Evolutionary conservation across 1,139 yeast genomes (phyloP).

Genomic region (Kodamaea fungicola): DNA sequence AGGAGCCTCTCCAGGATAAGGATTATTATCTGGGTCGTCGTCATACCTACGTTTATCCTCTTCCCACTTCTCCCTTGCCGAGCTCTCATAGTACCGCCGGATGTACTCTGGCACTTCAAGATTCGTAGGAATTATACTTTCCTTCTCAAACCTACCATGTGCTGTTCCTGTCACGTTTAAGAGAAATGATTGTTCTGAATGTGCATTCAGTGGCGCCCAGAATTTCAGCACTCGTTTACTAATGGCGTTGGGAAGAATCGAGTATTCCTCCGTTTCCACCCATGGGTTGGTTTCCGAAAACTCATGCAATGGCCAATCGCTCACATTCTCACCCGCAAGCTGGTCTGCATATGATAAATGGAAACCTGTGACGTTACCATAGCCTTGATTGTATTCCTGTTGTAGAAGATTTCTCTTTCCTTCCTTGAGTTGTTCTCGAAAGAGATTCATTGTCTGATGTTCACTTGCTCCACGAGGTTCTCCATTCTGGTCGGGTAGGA

Average conservation of each 20-base stretch:
- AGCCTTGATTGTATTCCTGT: constrained; percentile 50
- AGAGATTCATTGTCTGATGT: neutral
- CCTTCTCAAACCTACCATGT: constrained; percentile 41
- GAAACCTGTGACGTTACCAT: constrained; percentile 74
- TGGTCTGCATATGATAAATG: constrained; percentile 59
- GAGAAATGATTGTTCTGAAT: constrained; percentile 28
- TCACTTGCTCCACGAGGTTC: neutral
- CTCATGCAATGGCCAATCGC: constrained; percentile 57
- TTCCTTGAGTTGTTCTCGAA: constrained; percentile 26
- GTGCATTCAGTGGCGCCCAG: constrained; percentile 33
- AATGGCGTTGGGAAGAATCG: constrained; percentile 60
- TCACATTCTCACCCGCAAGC: constrained; percentile 35
- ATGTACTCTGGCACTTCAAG: constrained; percentile 45
- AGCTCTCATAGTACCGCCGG: constrained; percentile 28
- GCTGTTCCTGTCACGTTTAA: constrained; percentile 50
- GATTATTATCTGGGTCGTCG: constrained; percentile 25
- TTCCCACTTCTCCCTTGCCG: constrained; percentile 21
- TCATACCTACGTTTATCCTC: constrained; percentile 24
- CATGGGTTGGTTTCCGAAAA: constrained; percentile 43
- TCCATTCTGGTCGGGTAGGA: constrained; percentile 1
- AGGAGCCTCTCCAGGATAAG: constrained; percentile 12
- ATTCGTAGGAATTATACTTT: constrained; percentile 12
- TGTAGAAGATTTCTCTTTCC: constrained; percentile 32
- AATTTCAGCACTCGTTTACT: constrained; percentile 42
- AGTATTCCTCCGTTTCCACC: constrained; percentile 49